Percentiles rank a stretch among this genome's conserved stretches.
Conservation (phyloP, 1,139 yeast genomes). For the Pneumocystis jirovecii region DNA sequence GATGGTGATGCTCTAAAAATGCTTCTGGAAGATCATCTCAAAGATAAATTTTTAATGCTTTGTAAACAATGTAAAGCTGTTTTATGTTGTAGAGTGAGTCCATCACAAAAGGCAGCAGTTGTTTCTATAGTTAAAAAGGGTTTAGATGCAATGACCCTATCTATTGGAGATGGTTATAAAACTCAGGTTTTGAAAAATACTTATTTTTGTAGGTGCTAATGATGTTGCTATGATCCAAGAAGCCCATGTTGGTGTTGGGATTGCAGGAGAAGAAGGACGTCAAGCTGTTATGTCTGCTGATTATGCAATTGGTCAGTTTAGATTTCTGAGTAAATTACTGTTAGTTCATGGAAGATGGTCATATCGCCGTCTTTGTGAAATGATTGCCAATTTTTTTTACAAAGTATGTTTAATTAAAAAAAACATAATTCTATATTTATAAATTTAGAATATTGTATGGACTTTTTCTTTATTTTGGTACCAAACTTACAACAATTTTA, state of each 20-base stretch:
- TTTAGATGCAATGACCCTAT: conserved; percentile 72
- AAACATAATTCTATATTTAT: background rate
- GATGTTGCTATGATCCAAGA: conserved; percentile 98
- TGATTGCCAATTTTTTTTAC: conserved; percentile 87
- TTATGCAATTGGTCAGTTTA: conserved; percentile 89
- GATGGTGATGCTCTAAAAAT: conserved; percentile 85
- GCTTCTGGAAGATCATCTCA: conserved; percentile 41
- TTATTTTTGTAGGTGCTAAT: conserved; percentile 49
- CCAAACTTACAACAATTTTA: conserved; percentile 71
- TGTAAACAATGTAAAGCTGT: conserved; percentile 93
- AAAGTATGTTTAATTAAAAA: conserved; percentile 25
- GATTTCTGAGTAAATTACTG: conserved; percentile 62
- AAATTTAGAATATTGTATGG: conserved; percentile 51
- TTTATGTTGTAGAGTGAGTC: conserved; percentile 89
- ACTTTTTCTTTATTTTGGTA: conserved; percentile 86
- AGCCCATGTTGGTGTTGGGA: conserved; percentile 96
- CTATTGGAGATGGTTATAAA: conserved; percentile 57
- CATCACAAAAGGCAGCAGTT: conserved; percentile 92
- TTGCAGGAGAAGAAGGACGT: conserved; percentile 96
- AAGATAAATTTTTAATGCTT: conserved; percentile 58
- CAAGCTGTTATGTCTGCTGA: conserved; percentile 98
- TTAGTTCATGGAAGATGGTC: conserved; percentile 96
- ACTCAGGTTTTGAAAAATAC: background rate
- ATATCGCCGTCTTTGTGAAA: conserved; percentile 76
- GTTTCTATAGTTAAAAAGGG: conserved; percentile 77